Evolutionary conservation across 2,329 filamentous ascomycete genomes (phyloP).

Genomic region (Trichoderma sp.): DNA sequence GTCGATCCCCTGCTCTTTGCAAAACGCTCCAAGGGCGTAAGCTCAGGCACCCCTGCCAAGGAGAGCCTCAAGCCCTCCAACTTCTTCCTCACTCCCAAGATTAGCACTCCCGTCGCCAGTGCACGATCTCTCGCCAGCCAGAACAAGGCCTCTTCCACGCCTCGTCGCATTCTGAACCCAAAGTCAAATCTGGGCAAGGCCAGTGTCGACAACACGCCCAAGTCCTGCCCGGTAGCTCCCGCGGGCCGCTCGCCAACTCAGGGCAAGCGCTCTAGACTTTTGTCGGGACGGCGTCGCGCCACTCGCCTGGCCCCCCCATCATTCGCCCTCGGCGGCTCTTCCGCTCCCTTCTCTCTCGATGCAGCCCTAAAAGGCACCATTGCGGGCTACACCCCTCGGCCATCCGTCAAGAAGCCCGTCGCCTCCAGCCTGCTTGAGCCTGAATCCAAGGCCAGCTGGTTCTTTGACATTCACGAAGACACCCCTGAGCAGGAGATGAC

Average conservation of each 20-base stretch:
- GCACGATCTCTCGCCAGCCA: conserved; percentile 35
- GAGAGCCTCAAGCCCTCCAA: conserved; percentile 49
- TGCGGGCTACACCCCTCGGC: conserved; percentile 54
- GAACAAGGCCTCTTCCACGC: conserved; percentile 32
- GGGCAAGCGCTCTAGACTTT: conserved; percentile 64
- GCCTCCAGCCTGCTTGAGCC: conserved; percentile 38
- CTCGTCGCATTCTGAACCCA: conserved; percentile 49
- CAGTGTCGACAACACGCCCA: conserved; percentile 40
- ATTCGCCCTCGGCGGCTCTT: conserved; percentile 47
- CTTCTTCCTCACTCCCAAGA: conserved; percentile 44
- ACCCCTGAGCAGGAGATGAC: conserved; percentile 86
- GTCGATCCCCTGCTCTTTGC: conserved; percentile 56
- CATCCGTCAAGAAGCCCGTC: conserved; percentile 29
- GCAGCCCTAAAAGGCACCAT: conserved; percentile 78
- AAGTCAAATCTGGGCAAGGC: conserved; percentile 52
- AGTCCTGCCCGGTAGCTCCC: conserved; percentile 61
- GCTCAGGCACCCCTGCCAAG: conserved; percentile 40
- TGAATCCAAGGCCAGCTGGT: conserved; percentile 67
- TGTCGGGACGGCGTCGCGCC: conserved; percentile 65
- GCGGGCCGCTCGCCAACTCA: conserved; percentile 79
- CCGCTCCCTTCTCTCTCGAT: conserved; percentile 78
- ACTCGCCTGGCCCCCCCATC: conserved; percentile 69
- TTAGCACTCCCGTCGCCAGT: conserved; percentile 34
- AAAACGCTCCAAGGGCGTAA: conserved; percentile 58
- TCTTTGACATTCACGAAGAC: conserved; percentile 94